Percentiles rank a stretch among this genome's conserved stretches.
phyloP scores from a whole-genome alignment of 176 grass and related monocot genomes.

The Eragrostis nindensis region DNA sequence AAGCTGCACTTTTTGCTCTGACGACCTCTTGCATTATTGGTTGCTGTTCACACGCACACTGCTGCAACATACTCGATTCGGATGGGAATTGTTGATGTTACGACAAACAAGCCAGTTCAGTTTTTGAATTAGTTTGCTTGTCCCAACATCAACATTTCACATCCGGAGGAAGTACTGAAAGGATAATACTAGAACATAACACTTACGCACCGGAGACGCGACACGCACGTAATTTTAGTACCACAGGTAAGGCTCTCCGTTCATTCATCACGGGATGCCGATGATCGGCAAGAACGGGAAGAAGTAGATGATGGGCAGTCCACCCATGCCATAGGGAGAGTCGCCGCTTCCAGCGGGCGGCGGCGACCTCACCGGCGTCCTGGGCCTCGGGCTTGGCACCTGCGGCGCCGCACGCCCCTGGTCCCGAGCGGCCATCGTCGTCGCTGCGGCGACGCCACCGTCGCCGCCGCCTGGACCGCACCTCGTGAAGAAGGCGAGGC shows the following conservation, averaged over 20 bases:
- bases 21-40: not conserved
- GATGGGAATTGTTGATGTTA: too few relatives aligned
- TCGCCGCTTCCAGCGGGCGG: not conserved
- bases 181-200: not conserved
- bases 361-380: not conserved
- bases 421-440: not conserved
- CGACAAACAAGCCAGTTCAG: too few relatives aligned
- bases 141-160: too few relatives aligned
- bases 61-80: not conserved
- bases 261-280: not conserved
- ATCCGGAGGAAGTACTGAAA: too few relatives aligned
- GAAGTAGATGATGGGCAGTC: not conserved
- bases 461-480: not conserved
- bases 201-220: not conserved
- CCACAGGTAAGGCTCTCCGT: too few relatives aligned
- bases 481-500: conserved; percentile 44
- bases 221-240: too few relatives aligned
- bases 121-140: too few relatives aligned
- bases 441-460: not conserved
- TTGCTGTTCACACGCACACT: not conserved
- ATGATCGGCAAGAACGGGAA: not conserved
- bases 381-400: not conserved
- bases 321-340: not conserved
- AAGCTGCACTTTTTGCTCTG: not conserved
- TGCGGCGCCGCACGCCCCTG: not conserved